Evolutionary conservation across 768 basidiomycete genomes (phyloP).

Genomic region (Macrolepiota albuminosa): DNA sequence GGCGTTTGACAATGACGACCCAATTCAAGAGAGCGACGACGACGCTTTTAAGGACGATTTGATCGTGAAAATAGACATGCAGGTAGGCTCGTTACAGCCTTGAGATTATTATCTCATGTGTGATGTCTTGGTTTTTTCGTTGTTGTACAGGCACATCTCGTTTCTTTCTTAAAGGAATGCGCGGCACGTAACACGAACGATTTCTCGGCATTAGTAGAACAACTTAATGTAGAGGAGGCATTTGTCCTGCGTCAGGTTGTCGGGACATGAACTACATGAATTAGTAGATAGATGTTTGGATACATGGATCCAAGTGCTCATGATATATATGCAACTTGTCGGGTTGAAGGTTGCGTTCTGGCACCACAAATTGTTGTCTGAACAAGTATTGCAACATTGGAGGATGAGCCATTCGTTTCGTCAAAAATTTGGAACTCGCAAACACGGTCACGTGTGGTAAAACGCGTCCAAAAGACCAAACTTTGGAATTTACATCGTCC

Average conservation of each 20-base stretch:
- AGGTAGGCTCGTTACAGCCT: slow-evolving; percentile 28
- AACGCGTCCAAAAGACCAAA: no score
- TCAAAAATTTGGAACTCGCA: no score
- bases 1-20: slow-evolving; percentile 73
- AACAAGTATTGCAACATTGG: no score
- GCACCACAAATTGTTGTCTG: no score
- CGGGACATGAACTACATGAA: slow-evolving; percentile 3
- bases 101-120: neutral
- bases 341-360: neutral
- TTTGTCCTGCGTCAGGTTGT: slow-evolving; percentile 55
- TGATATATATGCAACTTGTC: neutral
- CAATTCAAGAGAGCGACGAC: slow-evolving; percentile 72
- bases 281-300: neutral
- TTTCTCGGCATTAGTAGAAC: slow-evolving; percentile 59
- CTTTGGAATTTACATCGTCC: no score
- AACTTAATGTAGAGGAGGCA: slow-evolving; percentile 68
- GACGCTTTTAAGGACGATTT: slow-evolving; percentile 88
- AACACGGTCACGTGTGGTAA: no score
- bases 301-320: neutral
- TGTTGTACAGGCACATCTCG: slow-evolving; percentile 53
- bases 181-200: slow-evolving; percentile 56
- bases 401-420: no score
- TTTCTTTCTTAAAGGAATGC: slow-evolving; percentile 66
- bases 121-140: neutral
- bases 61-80: slow-evolving; percentile 82